Percentiles rank a stretch among this genome's conserved stretches.
Evolutionary conservation across 768 basidiomycete species (phyloP).

Genomic region (Amyloporia xantha): DNA sequence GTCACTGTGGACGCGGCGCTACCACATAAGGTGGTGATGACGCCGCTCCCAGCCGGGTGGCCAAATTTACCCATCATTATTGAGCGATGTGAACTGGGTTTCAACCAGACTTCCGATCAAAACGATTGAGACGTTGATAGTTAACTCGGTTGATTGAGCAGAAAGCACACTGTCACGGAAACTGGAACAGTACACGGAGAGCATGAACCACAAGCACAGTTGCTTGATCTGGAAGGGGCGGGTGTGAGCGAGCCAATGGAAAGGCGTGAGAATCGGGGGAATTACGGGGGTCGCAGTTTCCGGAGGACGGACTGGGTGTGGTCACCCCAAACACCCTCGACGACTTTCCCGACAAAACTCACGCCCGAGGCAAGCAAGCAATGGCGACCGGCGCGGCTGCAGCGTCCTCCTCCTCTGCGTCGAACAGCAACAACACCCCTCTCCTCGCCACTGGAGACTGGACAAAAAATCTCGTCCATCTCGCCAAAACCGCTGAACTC

Average conservation of each 20-base stretch:
- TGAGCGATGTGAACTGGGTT: too few relatives aligned
- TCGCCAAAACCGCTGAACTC: constrained; percentile 82
- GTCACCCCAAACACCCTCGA: constrained; percentile 21
- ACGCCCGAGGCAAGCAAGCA: not conserved
- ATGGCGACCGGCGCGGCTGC: constrained; percentile 20
- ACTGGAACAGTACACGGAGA: too few relatives aligned
- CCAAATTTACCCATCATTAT: too few relatives aligned
- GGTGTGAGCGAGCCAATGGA: not conserved
- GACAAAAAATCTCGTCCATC: constrained; percentile 80
- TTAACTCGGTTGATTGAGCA: too few relatives aligned
- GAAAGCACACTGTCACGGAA: too few relatives aligned
- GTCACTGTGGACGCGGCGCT: too few relatives aligned
- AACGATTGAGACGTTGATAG: too few relatives aligned
- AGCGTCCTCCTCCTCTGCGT: constrained; percentile 23
- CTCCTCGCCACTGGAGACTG: constrained; percentile 79
- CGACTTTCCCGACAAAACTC: constrained; percentile 15
- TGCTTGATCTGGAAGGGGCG: too few relatives aligned
- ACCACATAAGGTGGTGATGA: too few relatives aligned
- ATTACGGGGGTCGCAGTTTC: constrained; percentile 15
- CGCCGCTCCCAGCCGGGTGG: too few relatives aligned
- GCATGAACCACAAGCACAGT: too few relatives aligned
- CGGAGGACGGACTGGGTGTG: constrained; percentile 17
- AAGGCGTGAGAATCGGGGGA: not conserved
- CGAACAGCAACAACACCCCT: constrained; percentile 27
- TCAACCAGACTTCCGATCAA: too few relatives aligned